Evolutionary conservation across 2,329 filamentous ascomycete species (phyloP), one percentile per base, ranked within the genome.

Genomic region (Aspergillus felis): DNA sequence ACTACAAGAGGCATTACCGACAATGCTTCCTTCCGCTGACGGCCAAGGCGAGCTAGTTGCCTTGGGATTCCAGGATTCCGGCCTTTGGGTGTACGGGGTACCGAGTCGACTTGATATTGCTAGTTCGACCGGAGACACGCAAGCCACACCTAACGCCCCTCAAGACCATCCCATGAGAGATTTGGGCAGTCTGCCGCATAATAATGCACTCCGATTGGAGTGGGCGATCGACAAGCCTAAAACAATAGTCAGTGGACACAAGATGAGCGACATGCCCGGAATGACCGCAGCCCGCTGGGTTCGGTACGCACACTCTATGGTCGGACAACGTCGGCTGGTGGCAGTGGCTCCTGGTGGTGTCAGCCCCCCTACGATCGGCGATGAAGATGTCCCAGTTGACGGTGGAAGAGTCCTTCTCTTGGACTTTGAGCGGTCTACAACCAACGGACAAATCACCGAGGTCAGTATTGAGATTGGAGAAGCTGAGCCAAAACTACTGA

Each of bases 71-170:
- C 81, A 88, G 57, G 85, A 84, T 14, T 86, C 83, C 56, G 85
- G 90, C 25, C 76, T 94, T 4, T 93, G 89, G 88, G 73, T 93
- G 2, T 93, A 93, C 71, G 90, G 90, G 27, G 78, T 93, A 28
- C 90, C 90, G 1, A 85, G 88, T 66, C 85, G 89, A 64, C 76
- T 92, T 22, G 88, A 90, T 68, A 82, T 86, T 24, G 67, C 71
- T 49, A 68, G 70, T 41, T 29, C 67, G 74, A 83, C 22, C 63
- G 66, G 38, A 62, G 41, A 56, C 2, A 28, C 27, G 41, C 50
- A 53, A 2, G 49, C 8, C 25, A 8, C 46, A n/a, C 20, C 59
- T 38, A 50, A 42, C 10, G 20, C 57, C 32, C 49, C 57, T 29
- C 53, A 59, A 54, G 22, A 24, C 41, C 28, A 32, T 46, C 28